These are phyloP conservation scores for Hansenula anomala DNA, from an alignment of 1,139 yeast genomes.

Conservation along the genomic window DNA sequence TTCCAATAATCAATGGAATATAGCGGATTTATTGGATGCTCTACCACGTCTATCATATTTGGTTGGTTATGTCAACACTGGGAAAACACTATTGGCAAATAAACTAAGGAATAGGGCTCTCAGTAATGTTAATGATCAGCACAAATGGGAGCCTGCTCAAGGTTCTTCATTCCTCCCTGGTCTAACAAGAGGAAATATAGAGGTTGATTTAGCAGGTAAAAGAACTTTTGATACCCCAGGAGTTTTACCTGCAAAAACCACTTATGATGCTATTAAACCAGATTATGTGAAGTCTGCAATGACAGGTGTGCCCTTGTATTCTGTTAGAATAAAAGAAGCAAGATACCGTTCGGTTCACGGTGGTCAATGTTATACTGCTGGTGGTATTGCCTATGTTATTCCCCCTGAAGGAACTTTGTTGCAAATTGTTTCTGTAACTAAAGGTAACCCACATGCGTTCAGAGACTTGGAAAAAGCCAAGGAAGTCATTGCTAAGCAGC, in stretches of 20 bases:
- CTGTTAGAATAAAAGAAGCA: slow-evolving; percentile 24
- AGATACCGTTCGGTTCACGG: slow-evolving; percentile 36
- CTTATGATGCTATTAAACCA: slow-evolving; percentile 30
- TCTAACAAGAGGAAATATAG: slow-evolving; percentile 45
- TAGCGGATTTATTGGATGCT: slow-evolving; percentile 8
- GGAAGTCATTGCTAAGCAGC: slow-evolving; percentile 11
- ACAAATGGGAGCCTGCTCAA: no score
- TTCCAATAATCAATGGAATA: slow-evolving; percentile 20
- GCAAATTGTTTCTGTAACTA: slow-evolving; percentile 27
- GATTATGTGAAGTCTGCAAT: slow-evolving; percentile 31
- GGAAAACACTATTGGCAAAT: slow-evolving; percentile 65
- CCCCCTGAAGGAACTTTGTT: slow-evolving; percentile 42
- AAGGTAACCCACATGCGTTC: slow-evolving; percentile 26
- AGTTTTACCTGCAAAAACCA: slow-evolving; percentile 31
- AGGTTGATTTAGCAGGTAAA: slow-evolving; percentile 30
- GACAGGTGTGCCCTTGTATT: slow-evolving; percentile 32
- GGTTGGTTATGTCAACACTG: slow-evolving; percentile 71
- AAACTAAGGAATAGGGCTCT: slow-evolving; percentile 34
- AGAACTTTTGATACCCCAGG: slow-evolving; percentile 55
- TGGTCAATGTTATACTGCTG: slow-evolving; percentile 46
- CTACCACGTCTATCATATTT: slow-evolving; percentile 44
- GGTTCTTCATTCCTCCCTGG: slow-evolving; percentile 48
- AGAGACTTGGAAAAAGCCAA: slow-evolving; percentile 28
- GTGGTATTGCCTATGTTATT: slow-evolving; percentile 54
- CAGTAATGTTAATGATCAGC: no score